Conservation (phyloP, 305 asterid species). For the Fraxinus baroniana region DNA sequence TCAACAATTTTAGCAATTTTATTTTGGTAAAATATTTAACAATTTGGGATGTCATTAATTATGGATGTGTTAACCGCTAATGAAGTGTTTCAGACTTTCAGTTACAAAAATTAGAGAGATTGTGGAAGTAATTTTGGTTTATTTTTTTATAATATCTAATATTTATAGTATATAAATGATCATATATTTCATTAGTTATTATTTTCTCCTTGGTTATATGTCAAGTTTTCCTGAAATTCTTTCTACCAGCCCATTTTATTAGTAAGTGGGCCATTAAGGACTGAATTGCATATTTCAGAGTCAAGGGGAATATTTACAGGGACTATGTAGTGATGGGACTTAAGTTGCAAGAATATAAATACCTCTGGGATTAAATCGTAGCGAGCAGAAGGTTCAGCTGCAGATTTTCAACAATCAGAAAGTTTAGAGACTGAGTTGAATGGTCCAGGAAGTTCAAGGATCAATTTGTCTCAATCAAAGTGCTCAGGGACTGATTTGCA, state of each 20-base stretch:
- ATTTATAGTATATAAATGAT: too few relatives aligned
- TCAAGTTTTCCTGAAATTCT: too few relatives aligned
- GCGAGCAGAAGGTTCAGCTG: background rate
- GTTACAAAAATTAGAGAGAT: background rate
- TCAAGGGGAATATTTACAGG: background rate
- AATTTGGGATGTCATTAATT: background rate
- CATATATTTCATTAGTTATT: too few relatives aligned
- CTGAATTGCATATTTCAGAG: background rate
- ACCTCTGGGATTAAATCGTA: background rate
- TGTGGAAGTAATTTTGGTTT: background rate
- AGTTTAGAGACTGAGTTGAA: background rate
- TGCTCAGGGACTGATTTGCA: background rate
- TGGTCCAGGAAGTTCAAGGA: background rate
- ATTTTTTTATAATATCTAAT: too few relatives aligned
- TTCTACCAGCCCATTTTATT: background rate
- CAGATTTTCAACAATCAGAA: background rate
- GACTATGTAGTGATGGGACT: background rate
- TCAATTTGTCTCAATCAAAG: background rate
- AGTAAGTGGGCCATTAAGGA: background rate
- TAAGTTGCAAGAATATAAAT: background rate
- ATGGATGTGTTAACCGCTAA: background rate
- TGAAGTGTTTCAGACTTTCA: background rate
- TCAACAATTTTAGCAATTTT: background rate
- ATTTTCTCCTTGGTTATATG: too few relatives aligned
- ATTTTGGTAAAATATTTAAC: background rate